These are phyloP conservation scores for Aspergillus hortae DNA, from an alignment of 2,329 filamentous ascomycete genomes.

Conservation along the genomic window DNA sequence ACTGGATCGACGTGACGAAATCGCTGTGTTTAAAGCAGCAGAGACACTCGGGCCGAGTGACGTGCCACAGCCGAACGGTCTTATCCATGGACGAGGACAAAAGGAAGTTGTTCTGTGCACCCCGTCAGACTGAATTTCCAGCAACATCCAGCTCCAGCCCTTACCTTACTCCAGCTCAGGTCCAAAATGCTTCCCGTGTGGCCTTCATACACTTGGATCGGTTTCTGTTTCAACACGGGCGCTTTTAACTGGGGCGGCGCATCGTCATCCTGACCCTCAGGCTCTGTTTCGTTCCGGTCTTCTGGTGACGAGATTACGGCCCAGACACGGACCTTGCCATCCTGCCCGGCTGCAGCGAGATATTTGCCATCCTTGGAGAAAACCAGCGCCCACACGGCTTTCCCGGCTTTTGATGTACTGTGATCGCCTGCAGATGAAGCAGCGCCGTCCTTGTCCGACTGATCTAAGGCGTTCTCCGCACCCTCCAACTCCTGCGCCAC, in stretches of 20 bases:
- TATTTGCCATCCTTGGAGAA: constrained; percentile 92
- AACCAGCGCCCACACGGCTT: constrained; percentile 86
- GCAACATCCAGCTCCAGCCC: neutral
- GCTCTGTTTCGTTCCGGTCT: constrained; percentile 70
- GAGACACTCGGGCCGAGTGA: constrained; percentile 77
- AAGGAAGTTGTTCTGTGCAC: constrained; percentile 76
- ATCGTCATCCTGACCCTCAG: constrained; percentile 50
- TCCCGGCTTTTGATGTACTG: constrained; percentile 36
- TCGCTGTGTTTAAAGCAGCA: constrained; percentile 94
- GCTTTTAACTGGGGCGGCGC: constrained; percentile 68
- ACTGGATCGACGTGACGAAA: constrained; percentile 90
- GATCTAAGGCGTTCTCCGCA: constrained; percentile 40
- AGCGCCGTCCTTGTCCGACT: constrained; percentile 28
- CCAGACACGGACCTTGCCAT: constrained; percentile 82
- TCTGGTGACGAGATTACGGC: constrained; percentile 78
- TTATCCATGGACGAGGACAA: constrained; percentile 98
- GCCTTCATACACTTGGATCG: constrained; percentile 73
- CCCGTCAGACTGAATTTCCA: neutral
- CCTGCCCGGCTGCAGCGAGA: constrained; percentile 87
- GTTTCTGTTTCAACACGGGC: constrained; percentile 80
- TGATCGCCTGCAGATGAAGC: constrained; percentile 19
- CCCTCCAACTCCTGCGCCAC: constrained; percentile 83
- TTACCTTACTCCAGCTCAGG: constrained; percentile 91
- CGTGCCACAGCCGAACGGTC: constrained; percentile 90
- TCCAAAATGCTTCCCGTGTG: constrained; percentile 85